Evolutionary conservation across 2,329 filamentous ascomycete genomes (phyloP).

Genomic region (Scedosporium minutisporum): DNA sequence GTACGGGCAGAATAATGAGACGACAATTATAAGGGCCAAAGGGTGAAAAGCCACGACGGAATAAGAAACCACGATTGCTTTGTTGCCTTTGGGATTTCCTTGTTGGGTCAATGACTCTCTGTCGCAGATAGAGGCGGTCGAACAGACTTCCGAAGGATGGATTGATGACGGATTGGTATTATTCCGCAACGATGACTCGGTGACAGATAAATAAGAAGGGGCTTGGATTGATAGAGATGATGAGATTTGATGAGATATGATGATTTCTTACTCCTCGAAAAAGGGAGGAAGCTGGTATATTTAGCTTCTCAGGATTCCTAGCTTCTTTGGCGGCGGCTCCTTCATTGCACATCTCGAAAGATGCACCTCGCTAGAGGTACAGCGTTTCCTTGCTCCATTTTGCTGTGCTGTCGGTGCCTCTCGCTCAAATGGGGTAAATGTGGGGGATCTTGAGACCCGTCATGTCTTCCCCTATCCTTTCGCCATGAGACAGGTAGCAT

Average conservation of each 20-base stretch:
- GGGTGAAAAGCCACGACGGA: neutral
- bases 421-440: neutral
- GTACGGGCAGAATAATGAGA: neutral
- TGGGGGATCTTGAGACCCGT: neutral
- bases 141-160: neutral
- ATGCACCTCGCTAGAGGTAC: neutral
- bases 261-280: neutral
- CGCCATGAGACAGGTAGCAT: neutral
- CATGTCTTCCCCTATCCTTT: conserved; percentile 1
- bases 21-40: neutral
- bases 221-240: neutral
- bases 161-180: neutral
- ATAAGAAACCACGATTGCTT: neutral
- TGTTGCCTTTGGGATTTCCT: neutral
- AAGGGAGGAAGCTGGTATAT: neutral
- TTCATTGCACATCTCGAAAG: neutral
- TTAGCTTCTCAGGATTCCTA: neutral
- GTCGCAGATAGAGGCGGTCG: neutral
- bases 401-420: neutral
- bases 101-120: neutral
- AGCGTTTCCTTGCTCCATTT: neutral
- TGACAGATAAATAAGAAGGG: neutral
- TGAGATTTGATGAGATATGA: neutral
- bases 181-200: neutral
- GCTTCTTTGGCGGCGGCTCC: neutral